Base-by-base conservation (phyloP, 2,329 filamentous ascomycete genomes). In the Fusarium citri region DNA sequence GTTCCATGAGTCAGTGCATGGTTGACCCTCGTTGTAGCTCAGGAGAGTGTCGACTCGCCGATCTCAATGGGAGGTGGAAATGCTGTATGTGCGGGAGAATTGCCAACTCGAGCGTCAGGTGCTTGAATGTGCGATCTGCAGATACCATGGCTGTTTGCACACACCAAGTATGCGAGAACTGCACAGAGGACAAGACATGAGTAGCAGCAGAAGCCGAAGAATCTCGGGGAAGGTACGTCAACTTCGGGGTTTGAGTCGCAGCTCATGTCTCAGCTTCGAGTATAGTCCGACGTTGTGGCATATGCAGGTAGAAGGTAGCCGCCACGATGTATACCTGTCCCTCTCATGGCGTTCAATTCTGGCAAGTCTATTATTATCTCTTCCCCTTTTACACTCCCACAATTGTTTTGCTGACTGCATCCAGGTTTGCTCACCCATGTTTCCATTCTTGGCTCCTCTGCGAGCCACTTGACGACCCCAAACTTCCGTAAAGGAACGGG, bases 11-110 rank as follows among this genome's bases (percentile, higher is more conserved):
- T 23, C 80, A 79, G 41, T 87, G 85, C 74, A 79, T 84, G 20
- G 65, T 81, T 31, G 82, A 81, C 11, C 80, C 81, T 5, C 78
- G 82, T 42, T 88, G 86, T 77, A 80, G 75, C 40, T 82, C 82
- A 7, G 85, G 85, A 11, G 78, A 75, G 22, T 88, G 86, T 68
- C 80, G 84, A 12, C 79, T 87, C 3, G 78, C 82, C 55, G 83
- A 86, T 50, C 82, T 87, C 9, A 79, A 81, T 30, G 82, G 84
- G 2, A 68, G 79, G 10, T 87, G 86, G 85, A 72, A 77, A 16
- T 88, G 86, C 71, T 88, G 86, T 72, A 78, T 76, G 60, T 88
- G 86, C 68, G 73, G 76, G 6, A 78, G 83, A 8, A 83, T 83
- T 9, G 81, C 79, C 8, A 87, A 87, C 62, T 76, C 78, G 7